These are phyloP conservation scores for Phytopythium mirpurense DNA, from an alignment of 352 stramenopile genomes.

Conservation along the genomic window DNA sequence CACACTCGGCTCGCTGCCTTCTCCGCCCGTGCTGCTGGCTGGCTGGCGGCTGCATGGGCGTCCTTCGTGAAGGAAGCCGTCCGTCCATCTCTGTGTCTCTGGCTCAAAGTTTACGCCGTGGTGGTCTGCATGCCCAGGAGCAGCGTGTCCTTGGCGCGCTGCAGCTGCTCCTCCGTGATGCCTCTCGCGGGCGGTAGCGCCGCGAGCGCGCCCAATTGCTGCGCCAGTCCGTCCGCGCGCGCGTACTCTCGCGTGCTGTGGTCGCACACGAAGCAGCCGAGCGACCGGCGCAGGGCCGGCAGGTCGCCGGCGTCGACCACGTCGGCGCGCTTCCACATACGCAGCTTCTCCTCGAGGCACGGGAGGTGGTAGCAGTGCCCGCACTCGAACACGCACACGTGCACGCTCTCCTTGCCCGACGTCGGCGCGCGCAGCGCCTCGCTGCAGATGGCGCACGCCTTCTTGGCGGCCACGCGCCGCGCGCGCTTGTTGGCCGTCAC, in stretches of 20 bases:
- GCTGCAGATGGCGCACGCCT: conserved; percentile 59
- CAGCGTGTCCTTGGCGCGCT: conserved; percentile 66
- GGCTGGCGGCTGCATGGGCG: no score
- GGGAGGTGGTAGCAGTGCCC: conserved; percentile 77
- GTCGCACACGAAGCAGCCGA: conserved; percentile 82
- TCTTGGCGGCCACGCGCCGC: conserved; percentile 51
- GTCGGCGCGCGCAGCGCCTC: conserved; percentile 46
- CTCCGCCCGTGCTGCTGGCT: not conserved
- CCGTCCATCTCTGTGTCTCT: no score
- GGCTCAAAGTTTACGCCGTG: conserved; percentile 18
- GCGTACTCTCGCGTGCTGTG: conserved; percentile 65
- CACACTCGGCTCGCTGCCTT: not conserved
- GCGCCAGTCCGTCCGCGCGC: conserved; percentile 27
- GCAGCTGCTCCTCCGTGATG: conserved; percentile 65
- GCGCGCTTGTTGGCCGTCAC: conserved; percentile 56
- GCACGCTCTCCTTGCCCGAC: conserved; percentile 39
- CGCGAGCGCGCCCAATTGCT: conserved; percentile 32
- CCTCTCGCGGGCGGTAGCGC: conserved; percentile 28
- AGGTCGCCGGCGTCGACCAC: conserved; percentile 39
- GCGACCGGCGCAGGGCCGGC: conserved; percentile 29
- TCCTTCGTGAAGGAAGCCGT: no score
- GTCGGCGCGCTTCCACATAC: conserved; percentile 79
- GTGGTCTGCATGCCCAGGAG: conserved; percentile 21
- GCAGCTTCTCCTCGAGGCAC: conserved; percentile 81
- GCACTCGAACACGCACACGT: conserved; percentile 80